phyloP scores from a whole-genome alignment of 352 stramenopile genomes.

The Phytopythium aichiense region DNA sequence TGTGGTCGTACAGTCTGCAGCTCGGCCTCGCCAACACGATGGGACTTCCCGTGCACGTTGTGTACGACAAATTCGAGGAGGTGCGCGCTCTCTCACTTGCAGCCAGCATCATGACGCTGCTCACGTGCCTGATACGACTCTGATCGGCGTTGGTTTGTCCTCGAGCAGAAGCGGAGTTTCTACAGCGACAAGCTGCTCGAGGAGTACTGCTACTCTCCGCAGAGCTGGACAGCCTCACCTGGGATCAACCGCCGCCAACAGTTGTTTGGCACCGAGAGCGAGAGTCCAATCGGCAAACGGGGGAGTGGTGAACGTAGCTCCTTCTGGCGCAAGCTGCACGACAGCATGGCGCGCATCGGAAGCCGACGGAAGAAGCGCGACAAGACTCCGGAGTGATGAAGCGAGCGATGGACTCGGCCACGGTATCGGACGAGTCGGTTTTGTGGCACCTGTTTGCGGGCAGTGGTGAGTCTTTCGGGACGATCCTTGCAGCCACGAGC shows the following conservation, averaged over 20 bases:
- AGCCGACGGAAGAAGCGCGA: conserved; percentile 45
- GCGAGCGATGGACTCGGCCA: neutral
- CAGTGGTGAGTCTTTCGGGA: neutral
- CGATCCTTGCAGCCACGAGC: neutral
- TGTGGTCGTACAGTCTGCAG: conserved; percentile 40
- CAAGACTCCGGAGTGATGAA: neutral
- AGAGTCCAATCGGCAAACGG: conserved; percentile 39
- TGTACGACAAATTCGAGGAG: conserved; percentile 78
- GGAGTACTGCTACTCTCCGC: conserved; percentile 78
- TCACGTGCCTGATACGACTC: neutral
- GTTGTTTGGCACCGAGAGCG: conserved; percentile 58
- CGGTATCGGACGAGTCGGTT: neutral
- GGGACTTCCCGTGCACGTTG: conserved; percentile 51
- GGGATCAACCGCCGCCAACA: conserved; percentile 63
- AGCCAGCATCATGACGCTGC: neutral
- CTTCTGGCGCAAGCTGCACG: conserved; percentile 76
- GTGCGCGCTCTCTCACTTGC: conserved; percentile 19
- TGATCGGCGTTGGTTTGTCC: neutral
- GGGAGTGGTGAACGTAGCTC: conserved; percentile 28
- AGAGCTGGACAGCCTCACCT: conserved; percentile 80
- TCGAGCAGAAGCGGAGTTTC: conserved; percentile 56
- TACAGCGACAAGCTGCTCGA: conserved; percentile 84
- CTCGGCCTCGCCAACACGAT: conserved; percentile 72
- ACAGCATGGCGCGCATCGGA: conserved; percentile 64
- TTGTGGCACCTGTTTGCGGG: neutral